These are phyloP conservation scores for Aspergillus piperis DNA, from an alignment of 2,329 filamentous ascomycete species.

Conservation along the genomic window DNA sequence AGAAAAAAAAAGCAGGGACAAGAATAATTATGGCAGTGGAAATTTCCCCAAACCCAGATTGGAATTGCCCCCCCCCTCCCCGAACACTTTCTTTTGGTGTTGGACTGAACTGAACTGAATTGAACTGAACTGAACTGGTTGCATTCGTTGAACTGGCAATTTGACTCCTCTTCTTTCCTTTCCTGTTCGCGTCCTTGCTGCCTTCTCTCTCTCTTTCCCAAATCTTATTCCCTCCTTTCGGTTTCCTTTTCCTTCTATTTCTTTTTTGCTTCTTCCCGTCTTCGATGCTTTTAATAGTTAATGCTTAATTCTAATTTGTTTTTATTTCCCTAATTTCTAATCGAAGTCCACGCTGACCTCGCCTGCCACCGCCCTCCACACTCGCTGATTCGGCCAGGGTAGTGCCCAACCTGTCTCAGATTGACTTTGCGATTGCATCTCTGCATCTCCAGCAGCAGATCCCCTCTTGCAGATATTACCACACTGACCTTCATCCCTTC, in stretches of 20 bases:
- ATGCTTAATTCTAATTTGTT: constrained; percentile 6
- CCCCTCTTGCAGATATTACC: constrained; percentile 1
- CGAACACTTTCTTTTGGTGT: not conserved
- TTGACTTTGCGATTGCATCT: constrained; percentile 13
- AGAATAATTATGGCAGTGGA: constrained; percentile 1
- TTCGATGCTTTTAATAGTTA: constrained; percentile 1
- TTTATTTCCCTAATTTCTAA: not conserved
- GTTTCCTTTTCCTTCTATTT: not conserved
- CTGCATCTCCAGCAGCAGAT: not conserved
- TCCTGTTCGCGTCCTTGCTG: not conserved
- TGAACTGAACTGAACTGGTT: not conserved
- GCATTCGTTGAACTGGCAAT: not conserved
- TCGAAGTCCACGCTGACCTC: not conserved
- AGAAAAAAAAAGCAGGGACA: not conserved
- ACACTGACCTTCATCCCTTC: constrained; percentile 10
- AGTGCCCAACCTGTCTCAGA: constrained; percentile 7
- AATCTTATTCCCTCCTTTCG: not conserved
- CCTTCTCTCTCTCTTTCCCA: not conserved
- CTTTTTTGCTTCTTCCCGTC: not conserved
- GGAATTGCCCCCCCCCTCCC: not conserved
- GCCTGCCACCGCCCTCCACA: not conserved
- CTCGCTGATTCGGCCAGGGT: not conserved
- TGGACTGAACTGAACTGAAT: constrained; percentile 3
- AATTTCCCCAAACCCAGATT: not conserved
- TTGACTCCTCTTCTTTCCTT: not conserved